Evolutionary conservation across 1,139 yeast genomes (phyloP).

Genomic region (Geotrichum klebahnii): DNA sequence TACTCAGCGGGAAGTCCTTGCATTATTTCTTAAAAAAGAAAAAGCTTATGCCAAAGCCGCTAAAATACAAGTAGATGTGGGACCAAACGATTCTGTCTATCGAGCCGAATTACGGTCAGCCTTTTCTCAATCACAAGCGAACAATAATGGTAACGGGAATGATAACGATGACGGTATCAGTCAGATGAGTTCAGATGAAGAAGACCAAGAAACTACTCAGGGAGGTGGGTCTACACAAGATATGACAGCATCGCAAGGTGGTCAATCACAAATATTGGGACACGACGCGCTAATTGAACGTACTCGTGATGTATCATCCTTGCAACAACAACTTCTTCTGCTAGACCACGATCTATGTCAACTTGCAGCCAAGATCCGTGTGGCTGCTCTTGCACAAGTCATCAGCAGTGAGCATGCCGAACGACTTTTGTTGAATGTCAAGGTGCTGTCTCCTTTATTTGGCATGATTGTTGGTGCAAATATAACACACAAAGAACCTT

Average conservation of each 20-base stretch:
- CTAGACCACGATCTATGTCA: conserved; percentile 23
- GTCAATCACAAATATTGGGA: conserved; percentile 11
- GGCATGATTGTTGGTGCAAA: conserved; percentile 18
- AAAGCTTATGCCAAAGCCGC: conserved; percentile 22
- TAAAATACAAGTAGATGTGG: conserved; percentile 22
- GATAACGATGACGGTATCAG: conserved; percentile 3
- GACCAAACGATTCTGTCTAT: conserved; percentile 14
- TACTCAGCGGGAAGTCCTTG: conserved; percentile 24
- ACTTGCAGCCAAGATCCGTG: conserved; percentile 27
- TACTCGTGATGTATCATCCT: conserved; percentile 9
- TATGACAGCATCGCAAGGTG: conserved; percentile 8
- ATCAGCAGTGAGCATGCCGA: conserved; percentile 23
- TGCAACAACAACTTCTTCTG: conserved; percentile 15
- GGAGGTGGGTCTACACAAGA: conserved; percentile 2
- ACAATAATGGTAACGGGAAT: background rate
- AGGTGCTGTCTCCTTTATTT: conserved; percentile 28
- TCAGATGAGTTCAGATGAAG: conserved; percentile 10
- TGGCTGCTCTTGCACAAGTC: conserved; percentile 28
- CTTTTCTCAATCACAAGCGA: conserved; percentile 1
- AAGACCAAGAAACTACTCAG: conserved; percentile 19
- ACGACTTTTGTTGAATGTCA: conserved; percentile 26
- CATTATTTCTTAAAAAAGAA: conserved; percentile 28
- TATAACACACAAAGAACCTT: conserved; percentile 8
- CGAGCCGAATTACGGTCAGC: conserved; percentile 5
- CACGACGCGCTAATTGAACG: conserved; percentile 15